Conservation (phyloP, 106 monocot genomes). For the Allium fistulosum region DNA sequence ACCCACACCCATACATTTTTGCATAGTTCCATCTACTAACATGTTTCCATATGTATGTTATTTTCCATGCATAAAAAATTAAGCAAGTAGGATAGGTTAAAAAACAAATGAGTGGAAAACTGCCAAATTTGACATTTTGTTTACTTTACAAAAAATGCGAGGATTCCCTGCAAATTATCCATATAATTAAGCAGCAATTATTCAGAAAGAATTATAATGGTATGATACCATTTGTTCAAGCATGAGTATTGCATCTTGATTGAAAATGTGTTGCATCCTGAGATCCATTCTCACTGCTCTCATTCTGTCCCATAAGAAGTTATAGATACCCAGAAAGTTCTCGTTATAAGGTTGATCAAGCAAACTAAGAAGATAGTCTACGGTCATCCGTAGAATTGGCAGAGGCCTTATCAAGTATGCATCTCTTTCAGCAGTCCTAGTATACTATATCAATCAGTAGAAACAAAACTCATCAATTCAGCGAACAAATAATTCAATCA, state of each 20-base stretch:
- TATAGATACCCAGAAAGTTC: constrained; percentile 74
- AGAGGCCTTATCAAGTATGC: constrained; percentile 83
- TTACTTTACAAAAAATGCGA: too few species aligned
- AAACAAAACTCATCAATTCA: too few species aligned
- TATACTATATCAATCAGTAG: constrained; percentile 79
- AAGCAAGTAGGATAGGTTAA: too few species aligned
- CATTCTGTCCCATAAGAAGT: constrained; percentile 99
- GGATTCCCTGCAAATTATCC: too few species aligned
- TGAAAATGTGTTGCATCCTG: constrained; percentile 97
- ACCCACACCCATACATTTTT: too few species aligned
- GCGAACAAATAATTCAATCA: constrained; percentile 14
- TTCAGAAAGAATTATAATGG: neutral
- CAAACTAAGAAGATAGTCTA: constrained; percentile 83
- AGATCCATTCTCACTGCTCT: constrained; percentile 94
- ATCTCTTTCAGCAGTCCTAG: constrained; percentile 80
- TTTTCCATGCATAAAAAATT: too few species aligned
- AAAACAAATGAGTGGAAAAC: too few species aligned
- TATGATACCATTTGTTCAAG: constrained; percentile 88
- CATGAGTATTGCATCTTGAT: constrained; percentile 77
- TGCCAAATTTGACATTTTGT: too few species aligned
- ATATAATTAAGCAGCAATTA: too few species aligned
- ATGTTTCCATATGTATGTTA: too few species aligned
- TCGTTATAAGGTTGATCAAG: constrained; percentile 69
- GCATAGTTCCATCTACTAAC: too few species aligned
- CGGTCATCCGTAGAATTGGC: constrained; percentile 80